Evolutionary conservation across 805 yeast species (phyloP).

Genomic region (Yarrowia alimentaria): DNA sequence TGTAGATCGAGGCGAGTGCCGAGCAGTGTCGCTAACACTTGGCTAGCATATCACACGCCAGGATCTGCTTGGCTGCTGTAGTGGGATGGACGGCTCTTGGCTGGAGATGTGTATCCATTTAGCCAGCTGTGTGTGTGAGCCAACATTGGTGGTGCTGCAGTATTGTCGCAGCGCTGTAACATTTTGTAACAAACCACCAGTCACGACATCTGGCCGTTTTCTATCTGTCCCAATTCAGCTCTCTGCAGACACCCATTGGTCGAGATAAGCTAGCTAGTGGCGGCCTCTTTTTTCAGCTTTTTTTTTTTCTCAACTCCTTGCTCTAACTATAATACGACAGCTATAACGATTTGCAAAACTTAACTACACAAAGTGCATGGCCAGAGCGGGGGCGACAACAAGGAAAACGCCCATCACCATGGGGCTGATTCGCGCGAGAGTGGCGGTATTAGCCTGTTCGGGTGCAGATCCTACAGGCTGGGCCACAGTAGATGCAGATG

Average conservation of each 20-base stretch:
- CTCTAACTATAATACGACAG: conserved; percentile 4
- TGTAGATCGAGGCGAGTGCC: neutral
- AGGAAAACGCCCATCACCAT: conserved; percentile 16
- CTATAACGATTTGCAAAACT: neutral
- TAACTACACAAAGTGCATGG: conserved; percentile 1
- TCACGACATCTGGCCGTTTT: conserved; percentile 14
- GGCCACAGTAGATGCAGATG: too few species aligned
- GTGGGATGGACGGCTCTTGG: too few species aligned
- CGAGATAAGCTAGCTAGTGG: conserved; percentile 17
- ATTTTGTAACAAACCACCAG: conserved; percentile 3
- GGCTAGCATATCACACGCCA: neutral
- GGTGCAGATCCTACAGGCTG: too few species aligned
- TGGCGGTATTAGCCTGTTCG: conserved; percentile 15
- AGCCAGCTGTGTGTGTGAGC: too few species aligned
- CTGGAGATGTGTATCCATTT: too few species aligned
- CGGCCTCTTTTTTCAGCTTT: too few species aligned
- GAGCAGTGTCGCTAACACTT: too few species aligned
- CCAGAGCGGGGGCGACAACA: conserved; percentile 6
- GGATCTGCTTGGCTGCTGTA: conserved; percentile 11
- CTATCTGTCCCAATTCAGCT: neutral
- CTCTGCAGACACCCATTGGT: conserved; percentile 11
- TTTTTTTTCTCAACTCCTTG: conserved; percentile 12
- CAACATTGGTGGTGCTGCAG: too few species aligned
- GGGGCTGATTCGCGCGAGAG: conserved; percentile 26
- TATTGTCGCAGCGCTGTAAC: too few species aligned